Evolutionary conservation across 495 filamentous ascomycete genomes (phyloP), one percentile per base, ranked within the genome.

Genomic region (Penicillium flavigenum): DNA sequence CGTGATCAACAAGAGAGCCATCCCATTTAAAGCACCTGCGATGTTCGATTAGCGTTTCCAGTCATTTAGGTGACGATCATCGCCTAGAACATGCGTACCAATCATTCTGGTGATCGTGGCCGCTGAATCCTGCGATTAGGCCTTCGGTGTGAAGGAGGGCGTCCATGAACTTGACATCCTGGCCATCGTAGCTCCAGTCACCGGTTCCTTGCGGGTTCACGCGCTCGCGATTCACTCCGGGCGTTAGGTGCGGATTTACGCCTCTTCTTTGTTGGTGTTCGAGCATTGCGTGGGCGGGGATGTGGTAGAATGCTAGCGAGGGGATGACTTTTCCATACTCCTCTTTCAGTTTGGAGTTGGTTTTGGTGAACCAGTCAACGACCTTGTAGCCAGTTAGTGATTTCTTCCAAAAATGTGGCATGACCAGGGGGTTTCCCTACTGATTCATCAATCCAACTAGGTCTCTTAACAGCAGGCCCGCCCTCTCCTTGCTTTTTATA

Each of bases 241-340:
- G 88, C 26, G 84, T 76, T 0, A 60, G 68, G 36, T 76, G 62
- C 0, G 62, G 31, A 14, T 72, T 51, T 1, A 80, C 64, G 0
- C 77, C 29, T 4, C 26, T 73, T 11, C 66, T 27, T n/a, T 80
- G 58, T 60, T 88, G 83, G 8, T 83, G 70, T 26, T 70, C 76
- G 0, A 73, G 72, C 53, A 82, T 83, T 0, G 86, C 85, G 48
- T 79, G 77, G 3, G 77, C 74, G 3, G 88, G 88, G 53, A 91
- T 91, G 62, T 91, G 88, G 11, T 87, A 86, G 65, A 92, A 92
- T 0, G 81, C 86, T 2, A 92, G 61, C 14, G 83, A 85, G 0
- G 88, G 88, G 20, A 90, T 77, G 14, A 59, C 57, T 1, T 54
- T 59, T 2, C 71, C 67, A 39, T 81, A 79, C 56, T 72, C 59